Evolutionary conservation across 495 filamentous ascomycete species (phyloP).

Genomic region (Xylaria cubensis): DNA sequence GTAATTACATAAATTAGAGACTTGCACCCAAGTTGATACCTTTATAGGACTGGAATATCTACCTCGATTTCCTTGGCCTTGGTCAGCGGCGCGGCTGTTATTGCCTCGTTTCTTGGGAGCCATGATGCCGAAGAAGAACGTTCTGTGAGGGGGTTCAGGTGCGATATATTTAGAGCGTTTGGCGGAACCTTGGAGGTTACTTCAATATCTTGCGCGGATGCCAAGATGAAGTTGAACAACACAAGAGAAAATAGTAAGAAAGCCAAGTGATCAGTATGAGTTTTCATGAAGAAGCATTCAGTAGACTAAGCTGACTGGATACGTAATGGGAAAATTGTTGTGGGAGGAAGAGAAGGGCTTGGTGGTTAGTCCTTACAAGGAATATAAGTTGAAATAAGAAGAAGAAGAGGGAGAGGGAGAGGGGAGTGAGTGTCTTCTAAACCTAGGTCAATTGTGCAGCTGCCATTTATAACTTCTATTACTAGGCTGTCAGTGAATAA

Average conservation of each 20-base stretch:
- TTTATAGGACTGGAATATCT: not conserved
- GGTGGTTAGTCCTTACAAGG: not conserved
- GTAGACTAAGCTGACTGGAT: not conserved
- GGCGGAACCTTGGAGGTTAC: not conserved
- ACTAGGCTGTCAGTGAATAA: too few relatives aligned
- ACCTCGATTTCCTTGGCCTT: not conserved
- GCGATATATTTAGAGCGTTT: not conserved
- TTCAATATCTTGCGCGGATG: not conserved
- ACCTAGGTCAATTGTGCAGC: not conserved
- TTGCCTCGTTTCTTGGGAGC: not conserved
- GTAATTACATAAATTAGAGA: not conserved
- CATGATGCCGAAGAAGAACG: not conserved
- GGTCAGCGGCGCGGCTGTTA: not conserved
- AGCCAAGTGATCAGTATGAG: not conserved
- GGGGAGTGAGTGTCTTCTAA: not conserved
- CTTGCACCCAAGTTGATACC: not conserved
- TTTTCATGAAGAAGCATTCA: not conserved
- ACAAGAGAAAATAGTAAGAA: not conserved
- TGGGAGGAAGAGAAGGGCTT: not conserved
- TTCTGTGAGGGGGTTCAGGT: not conserved
- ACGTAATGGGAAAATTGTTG: not conserved
- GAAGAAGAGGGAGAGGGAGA: slow-evolving; percentile 1
- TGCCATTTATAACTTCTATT: too few relatives aligned
- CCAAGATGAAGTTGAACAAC: not conserved
- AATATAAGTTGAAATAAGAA: not conserved